These are phyloP conservation scores for Nigrograna mackinnonii DNA, from an alignment of 2,329 filamentous ascomycete species.

Conservation along the genomic window DNA sequence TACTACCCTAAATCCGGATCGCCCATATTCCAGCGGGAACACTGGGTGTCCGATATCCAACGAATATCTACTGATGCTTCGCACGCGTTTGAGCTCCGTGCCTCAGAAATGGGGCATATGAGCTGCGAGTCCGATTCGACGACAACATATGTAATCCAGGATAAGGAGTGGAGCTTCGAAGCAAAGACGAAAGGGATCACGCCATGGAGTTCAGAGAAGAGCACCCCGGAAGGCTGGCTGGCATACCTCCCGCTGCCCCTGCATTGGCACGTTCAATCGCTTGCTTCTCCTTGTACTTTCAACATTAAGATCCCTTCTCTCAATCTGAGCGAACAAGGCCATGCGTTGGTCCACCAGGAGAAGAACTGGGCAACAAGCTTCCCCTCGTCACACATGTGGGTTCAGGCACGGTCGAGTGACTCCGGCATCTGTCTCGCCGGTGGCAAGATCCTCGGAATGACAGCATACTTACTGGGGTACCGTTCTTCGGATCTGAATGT, in stretches of 20 bases:
- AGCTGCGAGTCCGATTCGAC: constrained; percentile 32
- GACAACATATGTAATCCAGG: constrained; percentile 41
- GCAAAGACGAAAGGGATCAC: constrained; percentile 43
- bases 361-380: constrained; percentile 57
- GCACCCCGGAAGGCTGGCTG: constrained; percentile 52
- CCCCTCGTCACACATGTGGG: constrained; percentile 46
- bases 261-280: constrained; percentile 56
- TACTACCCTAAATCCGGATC: constrained; percentile 45
- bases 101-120: constrained; percentile 46
- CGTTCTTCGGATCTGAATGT: constrained; percentile 39
- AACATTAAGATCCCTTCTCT: constrained; percentile 41
- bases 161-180: constrained; percentile 42
- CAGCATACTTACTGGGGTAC: constrained; percentile 53
- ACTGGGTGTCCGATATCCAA: constrained; percentile 47
- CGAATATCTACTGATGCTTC: constrained; percentile 25
- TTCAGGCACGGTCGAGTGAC: constrained; percentile 26
- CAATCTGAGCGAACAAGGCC: constrained; percentile 27
- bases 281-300: constrained; percentile 46
- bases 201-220: constrained; percentile 37
- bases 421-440: constrained; percentile 34
- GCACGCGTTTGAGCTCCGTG: constrained; percentile 44
- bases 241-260: constrained; percentile 51
- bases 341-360: constrained; percentile 51
- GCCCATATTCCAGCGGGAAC: constrained; percentile 45
- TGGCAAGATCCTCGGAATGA: constrained; percentile 37